Base-by-base conservation (phyloP, 495 filamentous ascomycete species). In the Letharia lupina region DNA sequence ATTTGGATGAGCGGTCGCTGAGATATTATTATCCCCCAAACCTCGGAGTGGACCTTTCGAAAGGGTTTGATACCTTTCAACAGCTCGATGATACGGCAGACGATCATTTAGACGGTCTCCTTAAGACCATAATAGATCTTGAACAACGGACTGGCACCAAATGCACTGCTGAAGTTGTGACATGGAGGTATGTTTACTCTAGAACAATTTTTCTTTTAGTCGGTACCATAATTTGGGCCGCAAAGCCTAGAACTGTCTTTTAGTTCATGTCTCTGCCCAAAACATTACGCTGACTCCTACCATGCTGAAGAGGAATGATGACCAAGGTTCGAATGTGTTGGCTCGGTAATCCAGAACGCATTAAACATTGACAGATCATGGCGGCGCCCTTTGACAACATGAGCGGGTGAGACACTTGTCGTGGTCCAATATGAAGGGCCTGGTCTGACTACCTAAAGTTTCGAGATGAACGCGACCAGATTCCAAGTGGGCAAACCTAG, bases 391-490 rank as follows among this genome's bases (percentile, higher is more conserved):
- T 87, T 75, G 89, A 93, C 67, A 81, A 87, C 65, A 83, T 89
- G 76, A 87, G 91, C 77, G 89, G 88, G 91, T 94, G 77, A 65
- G 82, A 75, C 9, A 41, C 15, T 10, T 28, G 37, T 40, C 18
- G 37, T 5, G 56, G 8, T 31, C 45, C 11, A 8, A 65, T 20
- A 62, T 37, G 11, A 12, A 52, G 9, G 18, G 20, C 41, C 23
- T 35, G 61, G 59, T 61, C 33, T 65, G 15, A 73, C 64, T 67
- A 44, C 44, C 64, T 67, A 31, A 71, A 94, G 91, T 42, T 97
- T 96, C 69, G 91, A 96, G 73, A 96, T 98, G 93, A 93, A 96
- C 72, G 94, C 90, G 65, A 96, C 93, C 16, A 80, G 83, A 60
- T 93, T 91, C 73, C 89, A 96, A 79, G 93, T 96, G 79, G 74